phyloP scores from a whole-genome alignment of 129 eudicot genomes.

The Apium graveolens region DNA sequence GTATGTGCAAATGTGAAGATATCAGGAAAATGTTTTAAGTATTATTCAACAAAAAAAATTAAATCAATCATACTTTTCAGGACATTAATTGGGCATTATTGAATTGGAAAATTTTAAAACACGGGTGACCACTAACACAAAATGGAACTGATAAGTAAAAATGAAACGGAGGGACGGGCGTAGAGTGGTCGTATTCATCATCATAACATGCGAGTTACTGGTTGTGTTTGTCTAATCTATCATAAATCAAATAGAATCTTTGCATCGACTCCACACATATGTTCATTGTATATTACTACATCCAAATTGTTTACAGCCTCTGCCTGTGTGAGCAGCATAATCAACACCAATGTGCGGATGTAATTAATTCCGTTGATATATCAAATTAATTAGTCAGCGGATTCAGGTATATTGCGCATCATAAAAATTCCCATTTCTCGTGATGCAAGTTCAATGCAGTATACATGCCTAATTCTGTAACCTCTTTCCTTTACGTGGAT shows the following conservation, averaged over 20 bases:
- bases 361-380: background rate
- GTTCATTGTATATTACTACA: background rate
- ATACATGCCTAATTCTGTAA: too few relatives aligned
- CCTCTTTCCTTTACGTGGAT: too few relatives aligned
- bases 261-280: background rate
- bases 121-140: background rate
- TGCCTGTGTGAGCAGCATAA: background rate
- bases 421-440: background rate
- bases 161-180: background rate
- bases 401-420: background rate
- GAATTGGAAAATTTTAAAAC: too few relatives aligned
- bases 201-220: background rate
- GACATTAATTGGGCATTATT: too few relatives aligned
- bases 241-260: background rate
- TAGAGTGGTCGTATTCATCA: background rate
- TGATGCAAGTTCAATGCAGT: background rate
- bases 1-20: too few relatives aligned
- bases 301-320: background rate
- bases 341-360: background rate
- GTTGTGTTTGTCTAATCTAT: background rate
- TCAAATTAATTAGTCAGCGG: background rate
- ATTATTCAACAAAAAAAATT: too few relatives aligned
- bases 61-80: too few relatives aligned
- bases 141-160: background rate
- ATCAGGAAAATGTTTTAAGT: too few relatives aligned